A percentile compares a stretch with the other conserved stretches of the same genome.
phyloP scores from a whole-genome alignment of 1,284 basidiomycete genomes.

The Ustilago shanxiensis region DNA sequence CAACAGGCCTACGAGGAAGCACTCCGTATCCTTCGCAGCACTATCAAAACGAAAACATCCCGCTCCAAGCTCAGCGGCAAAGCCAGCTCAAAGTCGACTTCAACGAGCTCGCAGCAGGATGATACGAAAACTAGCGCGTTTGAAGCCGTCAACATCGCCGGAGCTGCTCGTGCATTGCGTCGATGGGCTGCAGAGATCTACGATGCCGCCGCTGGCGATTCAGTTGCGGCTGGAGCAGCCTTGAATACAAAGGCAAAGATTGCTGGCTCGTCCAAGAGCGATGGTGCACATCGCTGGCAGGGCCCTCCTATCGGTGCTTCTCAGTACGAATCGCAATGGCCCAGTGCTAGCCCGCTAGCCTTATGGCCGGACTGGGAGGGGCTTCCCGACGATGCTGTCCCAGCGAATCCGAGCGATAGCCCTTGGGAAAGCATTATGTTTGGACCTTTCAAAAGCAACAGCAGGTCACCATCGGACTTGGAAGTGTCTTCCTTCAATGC shows the following conservation, averaged over 20 bases:
- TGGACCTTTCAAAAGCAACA: slow-evolving; percentile 47
- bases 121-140: not conserved
- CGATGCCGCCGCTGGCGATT: slow-evolving; percentile 15
- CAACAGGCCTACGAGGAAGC: slow-evolving; percentile 55
- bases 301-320: slow-evolving; percentile 41
- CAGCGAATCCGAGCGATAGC: slow-evolving; percentile 35
- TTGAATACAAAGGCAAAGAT: slow-evolving; percentile 13
- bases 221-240: slow-evolving; percentile 10
- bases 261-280: slow-evolving; percentile 10
- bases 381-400: slow-evolving; percentile 24
- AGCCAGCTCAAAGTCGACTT: not conserved
- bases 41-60: slow-evolving; percentile 36
- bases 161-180: slow-evolving; percentile 14
- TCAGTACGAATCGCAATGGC: slow-evolving; percentile 38
- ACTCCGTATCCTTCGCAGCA: slow-evolving; percentile 42
- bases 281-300: slow-evolving; percentile 34
- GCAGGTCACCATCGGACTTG: slow-evolving; percentile 13
- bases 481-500: not conserved
- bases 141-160: not conserved
- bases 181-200: slow-evolving; percentile 17
- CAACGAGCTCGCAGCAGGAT: slow-evolving; percentile 9
- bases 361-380: slow-evolving; percentile 64
- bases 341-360: slow-evolving; percentile 36
- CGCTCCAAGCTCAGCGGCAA: slow-evolving; percentile 12
- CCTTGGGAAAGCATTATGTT: slow-evolving; percentile 56